Conservation (phyloP, 176 grass and related monocot genomes). For the Carex littledalei region DNA sequence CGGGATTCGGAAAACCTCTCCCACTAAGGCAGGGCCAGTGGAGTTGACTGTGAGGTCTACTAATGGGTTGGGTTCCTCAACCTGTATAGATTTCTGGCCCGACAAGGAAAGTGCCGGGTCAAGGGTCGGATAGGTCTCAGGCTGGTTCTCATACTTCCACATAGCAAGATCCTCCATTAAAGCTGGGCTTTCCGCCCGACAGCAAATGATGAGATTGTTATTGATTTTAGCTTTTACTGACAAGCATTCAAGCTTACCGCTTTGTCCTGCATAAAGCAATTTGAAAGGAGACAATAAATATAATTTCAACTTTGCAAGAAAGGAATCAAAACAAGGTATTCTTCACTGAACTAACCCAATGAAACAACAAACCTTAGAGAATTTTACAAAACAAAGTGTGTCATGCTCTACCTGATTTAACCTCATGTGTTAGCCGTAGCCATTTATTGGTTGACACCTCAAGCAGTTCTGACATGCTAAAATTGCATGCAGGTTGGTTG, state of each 20-base stretch:
- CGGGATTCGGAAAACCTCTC: constrained; percentile 68
- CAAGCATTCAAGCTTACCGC: constrained; percentile 95
- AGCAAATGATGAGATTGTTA: constrained; percentile 61
- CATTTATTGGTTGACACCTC: constrained; percentile 71
- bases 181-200: constrained; percentile 82
- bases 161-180: constrained; percentile 78
- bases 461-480: constrained; percentile 50
- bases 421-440: constrained; percentile 63
- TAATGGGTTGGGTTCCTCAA: constrained; percentile 74
- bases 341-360: not conserved
- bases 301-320: not conserved
- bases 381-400: not conserved
- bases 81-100: constrained; percentile 75
- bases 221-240: constrained; percentile 66
- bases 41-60: constrained; percentile 69
- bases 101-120: constrained; percentile 54
- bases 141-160: constrained; percentile 83
- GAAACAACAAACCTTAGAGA: not conserved
- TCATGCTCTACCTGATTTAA: constrained; percentile 73
- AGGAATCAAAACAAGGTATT: not conserved
- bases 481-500: constrained; percentile 79
- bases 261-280: constrained; percentile 66
- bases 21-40: constrained; percentile 71
- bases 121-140: constrained; percentile 62
- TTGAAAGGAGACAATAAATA: constrained; percentile 7